phyloP scores from a whole-genome alignment of 192 early-diverging fungal genomes.

The Entomortierella chlamydospora region DNA sequence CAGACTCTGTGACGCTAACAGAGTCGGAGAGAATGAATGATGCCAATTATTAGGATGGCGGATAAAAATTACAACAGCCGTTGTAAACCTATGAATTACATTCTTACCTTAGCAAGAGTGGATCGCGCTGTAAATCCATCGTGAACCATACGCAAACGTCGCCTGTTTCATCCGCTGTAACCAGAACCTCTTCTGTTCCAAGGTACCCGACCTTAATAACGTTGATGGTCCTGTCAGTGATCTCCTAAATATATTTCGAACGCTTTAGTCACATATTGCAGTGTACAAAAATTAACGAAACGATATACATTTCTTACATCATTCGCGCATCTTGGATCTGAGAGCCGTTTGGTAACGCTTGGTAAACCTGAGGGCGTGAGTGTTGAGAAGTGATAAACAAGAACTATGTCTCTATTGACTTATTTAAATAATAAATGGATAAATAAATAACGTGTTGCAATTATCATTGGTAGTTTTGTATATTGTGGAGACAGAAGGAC shows the following conservation, averaged over 20 bases:
- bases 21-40: background rate
- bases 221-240: slow-evolving; percentile 59
- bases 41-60: background rate
- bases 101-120: slow-evolving; percentile 57
- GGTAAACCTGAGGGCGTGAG: slow-evolving; percentile 27
- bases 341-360: slow-evolving; percentile 1
- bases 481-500: background rate
- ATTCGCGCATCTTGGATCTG: slow-evolving; percentile 30
- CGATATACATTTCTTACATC: slow-evolving; percentile 9
- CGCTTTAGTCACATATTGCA: no score
- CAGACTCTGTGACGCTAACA: slow-evolving; percentile 53
- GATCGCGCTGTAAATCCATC: slow-evolving; percentile 46
- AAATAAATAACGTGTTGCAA: no score
- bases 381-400: slow-evolving; percentile 47
- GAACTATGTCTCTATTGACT: slow-evolving; percentile 43
- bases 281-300: no score
- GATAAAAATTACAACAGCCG: background rate
- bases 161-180: slow-evolving; percentile 63
- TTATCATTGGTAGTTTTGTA: background rate
- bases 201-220: slow-evolving; percentile 66
- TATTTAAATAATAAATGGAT: no score
- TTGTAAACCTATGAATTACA: background rate
- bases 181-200: slow-evolving; percentile 65
- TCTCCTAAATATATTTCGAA: no score
- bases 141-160: slow-evolving; percentile 67